Conservation (phyloP, 495 filamentous ascomycete genomes). For the Penicillium mononematosum region DNA sequence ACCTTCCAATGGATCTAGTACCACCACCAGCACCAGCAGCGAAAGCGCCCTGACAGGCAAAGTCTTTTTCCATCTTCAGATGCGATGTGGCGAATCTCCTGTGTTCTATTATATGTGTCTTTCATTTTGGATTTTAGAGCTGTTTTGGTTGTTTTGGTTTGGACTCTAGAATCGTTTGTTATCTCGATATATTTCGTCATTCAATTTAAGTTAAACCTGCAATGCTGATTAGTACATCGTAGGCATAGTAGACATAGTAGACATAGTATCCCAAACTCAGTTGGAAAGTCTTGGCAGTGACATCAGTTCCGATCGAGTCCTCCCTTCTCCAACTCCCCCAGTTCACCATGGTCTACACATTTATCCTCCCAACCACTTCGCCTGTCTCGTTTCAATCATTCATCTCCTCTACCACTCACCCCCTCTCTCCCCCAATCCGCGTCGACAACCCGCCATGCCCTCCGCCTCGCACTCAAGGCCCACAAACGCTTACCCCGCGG, state of each 20-base stretch:
- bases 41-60: no score
- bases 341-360: slow-evolving; percentile 77
- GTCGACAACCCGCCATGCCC: slow-evolving; percentile 73
- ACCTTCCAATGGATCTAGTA: no score
- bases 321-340: slow-evolving; percentile 23
- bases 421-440: slow-evolving; percentile 77
- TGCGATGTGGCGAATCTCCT: neutral
- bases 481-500: slow-evolving; percentile 73
- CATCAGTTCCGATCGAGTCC: slow-evolving; percentile 20
- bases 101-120: neutral
- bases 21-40: no score
- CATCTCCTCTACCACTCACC: slow-evolving; percentile 71
- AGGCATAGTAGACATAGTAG: no score
- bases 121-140: neutral
- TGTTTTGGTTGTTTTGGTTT: neutral
- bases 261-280: no score
- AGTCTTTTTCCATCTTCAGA: neutral
- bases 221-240: neutral
- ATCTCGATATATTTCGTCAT: neutral
- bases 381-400: slow-evolving; percentile 71
- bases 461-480: slow-evolving; percentile 73
- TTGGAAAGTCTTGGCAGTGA: slow-evolving; percentile 17
- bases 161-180: neutral
- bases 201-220: neutral
- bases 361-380: slow-evolving; percentile 80